These are phyloP conservation scores for Odontarrhena argentea DNA, from an alignment of 345 rosid genomes.

Conservation along the genomic window DNA sequence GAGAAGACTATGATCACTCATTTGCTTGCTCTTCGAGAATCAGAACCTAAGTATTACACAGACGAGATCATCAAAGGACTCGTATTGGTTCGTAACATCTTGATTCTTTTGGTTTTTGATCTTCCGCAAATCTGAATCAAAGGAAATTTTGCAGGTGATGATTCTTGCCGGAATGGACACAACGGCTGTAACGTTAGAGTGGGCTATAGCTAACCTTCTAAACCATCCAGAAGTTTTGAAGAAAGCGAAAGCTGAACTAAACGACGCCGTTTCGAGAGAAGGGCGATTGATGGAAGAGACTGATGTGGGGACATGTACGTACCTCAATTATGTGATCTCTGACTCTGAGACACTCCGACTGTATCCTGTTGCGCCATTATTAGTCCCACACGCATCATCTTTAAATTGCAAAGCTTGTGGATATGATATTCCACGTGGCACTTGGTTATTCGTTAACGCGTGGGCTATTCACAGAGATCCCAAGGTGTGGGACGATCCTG, in stretches of 20 bases:
- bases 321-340: slow-evolving; percentile 39
- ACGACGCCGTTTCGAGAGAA: background rate
- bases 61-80: slow-evolving; percentile 58
- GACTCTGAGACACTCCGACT: slow-evolving; percentile 47
- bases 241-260: background rate
- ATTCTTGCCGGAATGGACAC: slow-evolving; percentile 21
- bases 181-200: slow-evolving; percentile 24
- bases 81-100: slow-evolving; percentile 19
- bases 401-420: slow-evolving; percentile 42
- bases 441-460: slow-evolving; percentile 46
- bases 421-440: slow-evolving; percentile 42
- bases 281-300: slow-evolving; percentile 43
- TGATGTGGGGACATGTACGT: slow-evolving; percentile 19
- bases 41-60: slow-evolving; percentile 47
- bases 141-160: background rate
- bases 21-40: slow-evolving; percentile 48
- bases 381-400: slow-evolving; percentile 47
- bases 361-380: slow-evolving; percentile 33
- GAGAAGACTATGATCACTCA: slow-evolving; percentile 49
- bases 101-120: background rate
- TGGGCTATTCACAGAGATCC: slow-evolving; percentile 61
- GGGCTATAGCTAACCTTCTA: slow-evolving; percentile 19
- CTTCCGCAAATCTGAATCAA: background rate
- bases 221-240: background rate
- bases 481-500: slow-evolving; percentile 41